Conservation (phyloP, 2,329 filamentous ascomycete genomes). For the Fusarium torulosum region DNA sequence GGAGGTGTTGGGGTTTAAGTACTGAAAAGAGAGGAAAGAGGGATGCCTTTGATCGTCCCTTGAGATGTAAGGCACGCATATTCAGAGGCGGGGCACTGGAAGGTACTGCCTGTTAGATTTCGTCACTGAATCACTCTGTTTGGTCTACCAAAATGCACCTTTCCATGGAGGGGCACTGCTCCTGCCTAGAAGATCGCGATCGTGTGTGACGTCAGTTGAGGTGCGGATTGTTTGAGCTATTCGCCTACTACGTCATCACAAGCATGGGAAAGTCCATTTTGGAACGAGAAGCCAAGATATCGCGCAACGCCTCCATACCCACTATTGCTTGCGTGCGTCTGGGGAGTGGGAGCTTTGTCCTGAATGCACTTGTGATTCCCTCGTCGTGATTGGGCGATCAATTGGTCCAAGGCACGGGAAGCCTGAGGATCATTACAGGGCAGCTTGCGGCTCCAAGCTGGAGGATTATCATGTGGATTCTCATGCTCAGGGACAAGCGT, state of each 20-base stretch:
- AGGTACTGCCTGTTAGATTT: slow-evolving; percentile 23
- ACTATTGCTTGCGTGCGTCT: slow-evolving; percentile 31
- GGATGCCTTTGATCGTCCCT: slow-evolving; percentile 15
- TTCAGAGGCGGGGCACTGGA: background rate
- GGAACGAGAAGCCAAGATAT: slow-evolving; percentile 25
- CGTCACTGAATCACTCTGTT: background rate
- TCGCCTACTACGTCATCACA: slow-evolving; percentile 34
- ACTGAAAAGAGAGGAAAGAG: slow-evolving; percentile 17
- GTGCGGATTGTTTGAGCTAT: slow-evolving; percentile 6
- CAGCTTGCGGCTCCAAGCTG: slow-evolving; percentile 28
- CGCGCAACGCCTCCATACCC: slow-evolving; percentile 17
- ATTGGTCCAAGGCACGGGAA: slow-evolving; percentile 30
- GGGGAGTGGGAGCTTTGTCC: slow-evolving; percentile 19
- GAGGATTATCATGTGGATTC: slow-evolving; percentile 10
- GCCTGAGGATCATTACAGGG: slow-evolving; percentile 38
- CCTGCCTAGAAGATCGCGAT: slow-evolving; percentile 21
- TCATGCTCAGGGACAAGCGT: slow-evolving; percentile 17
- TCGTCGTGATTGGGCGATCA: slow-evolving; percentile 23
- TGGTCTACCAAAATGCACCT: slow-evolving; percentile 21
- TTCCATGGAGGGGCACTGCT: slow-evolving; percentile 4
- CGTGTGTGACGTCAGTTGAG: slow-evolving; percentile 33
- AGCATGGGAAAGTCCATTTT: slow-evolving; percentile 22
- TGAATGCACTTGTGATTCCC: background rate
- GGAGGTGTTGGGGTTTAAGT: slow-evolving; percentile 42
- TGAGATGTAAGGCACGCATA: slow-evolving; percentile 22